phyloP scores from a whole-genome alignment of 129 eudicot species.

The Tagetes erecta region DNA sequence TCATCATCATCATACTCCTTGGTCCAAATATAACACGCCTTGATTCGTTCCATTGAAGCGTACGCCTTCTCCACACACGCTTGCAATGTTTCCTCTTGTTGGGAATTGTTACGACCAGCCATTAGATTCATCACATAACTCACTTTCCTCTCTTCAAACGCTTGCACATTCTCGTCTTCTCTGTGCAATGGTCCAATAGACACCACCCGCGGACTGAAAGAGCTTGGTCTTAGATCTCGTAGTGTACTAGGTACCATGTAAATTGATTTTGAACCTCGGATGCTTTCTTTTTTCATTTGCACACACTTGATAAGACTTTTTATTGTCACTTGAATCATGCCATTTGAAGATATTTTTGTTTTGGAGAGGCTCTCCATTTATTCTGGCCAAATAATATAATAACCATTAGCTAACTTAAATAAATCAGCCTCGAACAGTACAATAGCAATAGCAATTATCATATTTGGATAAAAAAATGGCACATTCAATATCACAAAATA shows the following conservation, averaged over 20 bases:
- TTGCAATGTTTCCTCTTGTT: too few relatives aligned
- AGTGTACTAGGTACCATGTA: not conserved
- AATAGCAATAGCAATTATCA: too few relatives aligned
- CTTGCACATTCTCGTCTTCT: too few relatives aligned
- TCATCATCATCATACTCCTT: not conserved
- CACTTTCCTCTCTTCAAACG: too few relatives aligned
- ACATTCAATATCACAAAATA: not conserved
- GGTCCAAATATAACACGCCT: not conserved
- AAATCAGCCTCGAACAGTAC: too few relatives aligned
- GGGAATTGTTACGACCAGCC: too few relatives aligned
- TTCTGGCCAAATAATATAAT: not conserved
- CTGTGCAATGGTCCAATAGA: too few relatives aligned
- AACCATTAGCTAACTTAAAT: not conserved
- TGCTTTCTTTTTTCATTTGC: not conserved
- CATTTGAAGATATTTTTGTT: too few relatives aligned
- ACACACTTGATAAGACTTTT: not conserved
- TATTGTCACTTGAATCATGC: not conserved
- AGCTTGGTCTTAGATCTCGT: not conserved
- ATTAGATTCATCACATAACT: too few relatives aligned
- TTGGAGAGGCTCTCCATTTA: too few relatives aligned
- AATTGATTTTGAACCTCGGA: not conserved
- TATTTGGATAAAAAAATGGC: too few relatives aligned
- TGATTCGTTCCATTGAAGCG: not conserved
- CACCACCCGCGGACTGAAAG: too few relatives aligned
- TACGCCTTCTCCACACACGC: not conserved